Conservation (phyloP, 164 flowering plant genomes). For the Nymphaea colorata region DNA sequence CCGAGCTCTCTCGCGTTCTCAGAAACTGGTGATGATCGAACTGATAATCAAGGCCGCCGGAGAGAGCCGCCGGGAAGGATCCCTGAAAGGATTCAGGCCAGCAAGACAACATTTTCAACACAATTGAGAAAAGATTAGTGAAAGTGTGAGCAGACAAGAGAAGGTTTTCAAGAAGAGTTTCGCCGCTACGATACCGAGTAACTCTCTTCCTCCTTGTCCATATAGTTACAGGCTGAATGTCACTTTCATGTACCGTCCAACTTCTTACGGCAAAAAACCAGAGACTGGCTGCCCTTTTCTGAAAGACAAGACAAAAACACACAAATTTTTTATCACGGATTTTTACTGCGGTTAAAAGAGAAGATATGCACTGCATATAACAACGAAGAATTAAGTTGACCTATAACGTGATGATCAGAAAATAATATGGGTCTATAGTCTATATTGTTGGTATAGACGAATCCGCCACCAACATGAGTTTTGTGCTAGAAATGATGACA, state of each 20-base stretch:
- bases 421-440: no score
- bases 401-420: no score
- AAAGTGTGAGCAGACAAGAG: background rate
- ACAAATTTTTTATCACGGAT: no score
- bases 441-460: no score
- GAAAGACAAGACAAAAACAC: background rate
- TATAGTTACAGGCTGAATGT: background rate
- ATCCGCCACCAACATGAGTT: no score
- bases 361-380: no score
- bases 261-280: no score
- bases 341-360: no score
- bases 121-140: background rate
- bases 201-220: background rate
- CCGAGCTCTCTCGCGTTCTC: slow-evolving; percentile 16
- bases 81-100: background rate
- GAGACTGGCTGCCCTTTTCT: background rate
- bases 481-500: no score
- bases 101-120: background rate
- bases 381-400: no score
- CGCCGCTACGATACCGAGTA: background rate
- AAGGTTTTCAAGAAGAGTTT: background rate
- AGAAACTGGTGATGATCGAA: slow-evolving; percentile 16
- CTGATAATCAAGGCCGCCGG: slow-evolving; percentile 4
- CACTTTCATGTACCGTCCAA: background rate
- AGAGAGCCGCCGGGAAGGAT: background rate